Base-by-base conservation (phyloP, 805 yeast genomes). In the Sungouiella blattae region DNA sequence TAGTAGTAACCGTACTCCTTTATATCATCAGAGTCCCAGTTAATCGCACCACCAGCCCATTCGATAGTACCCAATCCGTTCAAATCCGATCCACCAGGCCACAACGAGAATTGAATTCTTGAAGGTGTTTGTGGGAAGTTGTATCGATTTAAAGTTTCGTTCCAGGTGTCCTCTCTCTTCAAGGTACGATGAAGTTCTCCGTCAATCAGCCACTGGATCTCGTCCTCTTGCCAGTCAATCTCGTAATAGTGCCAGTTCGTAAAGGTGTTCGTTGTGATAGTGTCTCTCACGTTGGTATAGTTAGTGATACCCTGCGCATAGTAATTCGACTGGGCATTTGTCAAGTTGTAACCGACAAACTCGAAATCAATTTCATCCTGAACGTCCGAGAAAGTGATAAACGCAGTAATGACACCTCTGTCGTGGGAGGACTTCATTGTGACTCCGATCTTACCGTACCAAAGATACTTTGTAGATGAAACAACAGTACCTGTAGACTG, bases 281-380 rank as follows among this genome's bases (percentile, higher is more conserved):
- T 52, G 46, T 70, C 64, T 12, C 44, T 53, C 44, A 77, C 71
- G 57, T 84, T 83, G 22, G 80, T 69, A 60, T 78, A 85, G 67
- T 85, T 75, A 53, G 79, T 67, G 21, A 67, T 59, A 58, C 91
- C 96, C 56, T 83, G 79, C 58, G 76, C 79, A 67, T 85, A 89
- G 71, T 57, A 88, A 64, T 89, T 89, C 18, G 88, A 69, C 69
- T 89, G 89, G 1, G 80, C 85, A 15, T 61, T 56, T 21, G 72
- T 70, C 52, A 85, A 61, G 52, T 83, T 77, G 52, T 75, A 74
- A 40, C 98, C 98, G 44, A 87, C 82, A 48, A 79, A 82, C 67
- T 89, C 96, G 54, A 63, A 80, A 73, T 89, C 97, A 50, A 88
- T 74, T 71, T 89, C 97, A 67, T 88, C 97, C 69, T 85, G 79